phyloP scores from a whole-genome alignment of 2,329 filamentous ascomycete genomes.

The Coccinonectria pachysandricola region DNA sequence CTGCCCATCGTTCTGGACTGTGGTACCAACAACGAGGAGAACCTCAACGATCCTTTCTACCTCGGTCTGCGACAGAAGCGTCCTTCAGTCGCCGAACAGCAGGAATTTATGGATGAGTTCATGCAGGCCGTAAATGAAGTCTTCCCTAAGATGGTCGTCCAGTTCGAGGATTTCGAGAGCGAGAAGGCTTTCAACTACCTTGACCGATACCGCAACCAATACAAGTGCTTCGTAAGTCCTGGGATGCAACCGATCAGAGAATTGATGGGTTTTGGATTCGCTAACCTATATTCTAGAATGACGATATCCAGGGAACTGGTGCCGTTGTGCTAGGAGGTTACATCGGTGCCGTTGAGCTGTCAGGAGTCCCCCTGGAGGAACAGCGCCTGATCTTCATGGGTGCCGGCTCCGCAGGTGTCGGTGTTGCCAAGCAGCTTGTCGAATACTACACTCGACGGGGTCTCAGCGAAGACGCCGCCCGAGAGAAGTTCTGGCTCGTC shows the following conservation, averaged over 20 bases:
- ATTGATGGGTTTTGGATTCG: too few relatives aligned
- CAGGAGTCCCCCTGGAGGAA: conserved; percentile 74
- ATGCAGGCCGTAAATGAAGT: conserved; percentile 81
- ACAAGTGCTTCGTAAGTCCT: conserved; percentile 73
- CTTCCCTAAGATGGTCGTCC: conserved; percentile 60
- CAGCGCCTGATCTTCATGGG: conserved; percentile 95
- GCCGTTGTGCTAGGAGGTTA: conserved; percentile 86
- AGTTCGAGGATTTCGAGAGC: conserved; percentile 98
- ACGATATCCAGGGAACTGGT: conserved; percentile 95
- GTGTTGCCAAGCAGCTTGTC: conserved; percentile 95
- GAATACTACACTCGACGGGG: conserved; percentile 94
- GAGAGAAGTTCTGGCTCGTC: conserved; percentile 91
- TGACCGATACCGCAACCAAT: conserved; percentile 75
- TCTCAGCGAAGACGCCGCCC: conserved; percentile 76
- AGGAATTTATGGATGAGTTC: conserved; percentile 92
- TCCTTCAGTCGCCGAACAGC: conserved; percentile 65
- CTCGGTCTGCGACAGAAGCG: conserved; percentile 81
- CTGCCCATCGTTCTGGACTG: conserved; percentile 59
- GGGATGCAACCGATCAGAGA: too few relatives aligned
- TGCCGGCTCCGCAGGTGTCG: conserved; percentile 88
- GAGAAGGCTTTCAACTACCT: conserved; percentile 84
- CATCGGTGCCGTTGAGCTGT: conserved; percentile 68
- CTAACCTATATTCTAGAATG: conserved; percentile 43
- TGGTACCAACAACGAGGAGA: conserved; percentile 56
- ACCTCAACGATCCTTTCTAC: conserved; percentile 66